Conservation (phyloP, 2,329 filamentous ascomycete genomes). For the Botrytis tulipae region DNA sequence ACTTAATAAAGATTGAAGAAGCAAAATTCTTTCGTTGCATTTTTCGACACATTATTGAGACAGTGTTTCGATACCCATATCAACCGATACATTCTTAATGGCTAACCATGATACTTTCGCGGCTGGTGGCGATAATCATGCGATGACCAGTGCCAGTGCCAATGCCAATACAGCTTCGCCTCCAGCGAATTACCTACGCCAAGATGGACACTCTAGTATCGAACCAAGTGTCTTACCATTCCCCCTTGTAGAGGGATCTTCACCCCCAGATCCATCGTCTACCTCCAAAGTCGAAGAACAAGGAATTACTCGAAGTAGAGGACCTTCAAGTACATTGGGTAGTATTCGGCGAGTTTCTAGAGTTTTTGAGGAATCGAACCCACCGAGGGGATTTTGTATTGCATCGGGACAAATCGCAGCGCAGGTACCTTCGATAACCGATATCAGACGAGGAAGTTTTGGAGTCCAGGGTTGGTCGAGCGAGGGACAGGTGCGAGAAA, state of each 20-base stretch:
- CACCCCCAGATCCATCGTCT: constrained; percentile 3
- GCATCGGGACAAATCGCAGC: constrained; percentile 47
- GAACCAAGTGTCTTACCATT: constrained; percentile 27
- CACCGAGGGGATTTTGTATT: constrained; percentile 49
- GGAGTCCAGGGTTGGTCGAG: constrained; percentile 36
- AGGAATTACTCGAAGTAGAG: constrained; percentile 20
- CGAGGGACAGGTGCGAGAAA: constrained; percentile 37
- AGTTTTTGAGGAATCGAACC: constrained; percentile 47
- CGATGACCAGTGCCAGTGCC: neutral
- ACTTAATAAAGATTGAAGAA: neutral
- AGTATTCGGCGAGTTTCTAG: constrained; percentile 37
- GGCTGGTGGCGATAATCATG: neutral
- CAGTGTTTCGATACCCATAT: neutral
- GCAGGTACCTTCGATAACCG: constrained; percentile 33
- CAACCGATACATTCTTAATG: neutral
- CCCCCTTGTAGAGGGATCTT: constrained; percentile 19
- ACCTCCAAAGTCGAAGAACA: constrained; percentile 20
- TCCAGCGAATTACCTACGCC: neutral
- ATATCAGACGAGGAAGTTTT: constrained; percentile 38
- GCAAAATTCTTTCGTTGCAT: neutral
- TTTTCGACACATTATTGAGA: neutral
- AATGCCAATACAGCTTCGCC: constrained; percentile 9
- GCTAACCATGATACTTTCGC: constrained; percentile 1
- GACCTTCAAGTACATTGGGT: constrained; percentile 28
- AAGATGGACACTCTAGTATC: constrained; percentile 7